phyloP scores from a whole-genome alignment of 139 green algal genomes.

The Pleodorina starrii region DNA sequence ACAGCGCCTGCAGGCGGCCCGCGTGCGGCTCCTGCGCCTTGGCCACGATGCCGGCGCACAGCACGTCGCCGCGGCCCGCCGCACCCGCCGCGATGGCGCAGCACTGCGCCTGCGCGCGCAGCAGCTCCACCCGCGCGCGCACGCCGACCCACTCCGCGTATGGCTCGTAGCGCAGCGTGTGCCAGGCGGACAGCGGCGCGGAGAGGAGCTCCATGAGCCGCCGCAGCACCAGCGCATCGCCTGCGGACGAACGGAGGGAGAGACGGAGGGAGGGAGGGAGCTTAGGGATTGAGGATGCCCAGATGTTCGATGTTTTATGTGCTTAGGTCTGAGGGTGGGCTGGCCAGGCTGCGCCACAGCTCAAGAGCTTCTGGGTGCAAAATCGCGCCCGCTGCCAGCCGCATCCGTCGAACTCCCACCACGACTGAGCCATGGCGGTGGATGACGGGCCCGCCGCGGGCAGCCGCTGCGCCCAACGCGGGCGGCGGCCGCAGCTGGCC shows the following conservation, averaged over 20 bases:
- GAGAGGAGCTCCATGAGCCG: constrained; percentile 79
- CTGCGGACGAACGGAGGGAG: constrained; percentile 34
- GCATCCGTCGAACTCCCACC: too few relatives aligned
- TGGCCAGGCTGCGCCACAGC: too few relatives aligned
- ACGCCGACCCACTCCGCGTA: constrained; percentile 86
- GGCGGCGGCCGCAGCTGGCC: too few relatives aligned
- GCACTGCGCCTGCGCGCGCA: constrained; percentile 35
- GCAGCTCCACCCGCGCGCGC: constrained; percentile 62
- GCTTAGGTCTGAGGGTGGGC: too few relatives aligned
- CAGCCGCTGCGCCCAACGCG: too few relatives aligned
- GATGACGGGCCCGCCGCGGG: too few relatives aligned
- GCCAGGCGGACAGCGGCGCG: constrained; percentile 65
- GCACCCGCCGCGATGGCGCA: constrained; percentile 22
- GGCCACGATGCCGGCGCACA: constrained; percentile 46
- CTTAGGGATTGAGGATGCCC: background rate
- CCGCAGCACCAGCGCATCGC: constrained; percentile 71
- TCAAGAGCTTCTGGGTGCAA: too few relatives aligned
- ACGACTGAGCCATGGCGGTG: too few relatives aligned
- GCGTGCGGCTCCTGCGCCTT: constrained; percentile 51
- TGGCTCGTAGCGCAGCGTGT: constrained; percentile 49
- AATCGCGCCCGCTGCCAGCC: too few relatives aligned
- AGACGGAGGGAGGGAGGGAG: background rate
- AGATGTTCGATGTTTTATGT: too few relatives aligned
- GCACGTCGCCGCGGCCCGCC: constrained; percentile 41
- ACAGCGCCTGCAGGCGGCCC: constrained; percentile 61